Percentiles rank a stretch among this genome's conserved stretches.
Evolutionary conservation across 1,284 basidiomycete genomes (phyloP).

Genomic region (Phellopilus nigrolimitatus): DNA sequence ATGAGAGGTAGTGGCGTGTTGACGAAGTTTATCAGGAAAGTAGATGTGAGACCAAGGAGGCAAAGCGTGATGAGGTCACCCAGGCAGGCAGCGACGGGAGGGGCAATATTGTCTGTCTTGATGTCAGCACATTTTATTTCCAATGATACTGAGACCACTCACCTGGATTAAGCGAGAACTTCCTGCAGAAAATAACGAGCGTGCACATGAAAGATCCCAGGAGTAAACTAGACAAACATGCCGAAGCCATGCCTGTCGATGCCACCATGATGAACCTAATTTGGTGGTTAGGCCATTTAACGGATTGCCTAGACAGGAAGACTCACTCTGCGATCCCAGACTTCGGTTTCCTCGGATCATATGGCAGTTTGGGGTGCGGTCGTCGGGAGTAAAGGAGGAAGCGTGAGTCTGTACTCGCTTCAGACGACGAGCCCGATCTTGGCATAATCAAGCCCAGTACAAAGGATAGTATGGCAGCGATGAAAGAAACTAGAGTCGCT

Average conservation of each 20-base stretch:
- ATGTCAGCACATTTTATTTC: conserved; percentile 11
- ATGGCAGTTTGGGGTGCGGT: conserved; percentile 15
- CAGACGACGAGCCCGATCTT: conserved; percentile 14
- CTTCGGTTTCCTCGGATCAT: conserved; percentile 28
- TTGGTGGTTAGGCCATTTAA: neutral
- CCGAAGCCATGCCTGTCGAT: conserved; percentile 85
- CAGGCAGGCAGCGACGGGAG: conserved; percentile 87
- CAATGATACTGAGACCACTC: conserved; percentile 22
- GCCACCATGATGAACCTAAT: conserved; percentile 80
- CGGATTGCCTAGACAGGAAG: conserved; percentile 1
- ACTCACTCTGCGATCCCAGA: conserved; percentile 53
- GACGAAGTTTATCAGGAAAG: conserved; percentile 60
- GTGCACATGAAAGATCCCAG: conserved; percentile 93
- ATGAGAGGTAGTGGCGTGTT: conserved; percentile 63
- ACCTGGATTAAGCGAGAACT: conserved; percentile 82
- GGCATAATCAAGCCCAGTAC: conserved; percentile 62
- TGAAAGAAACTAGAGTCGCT: conserved; percentile 83
- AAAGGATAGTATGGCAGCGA: conserved; percentile 81
- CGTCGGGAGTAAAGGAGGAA: conserved; percentile 15
- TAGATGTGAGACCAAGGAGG: conserved; percentile 64
- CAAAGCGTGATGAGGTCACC: conserved; percentile 91
- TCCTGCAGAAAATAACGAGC: conserved; percentile 77
- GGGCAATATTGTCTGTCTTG: conserved; percentile 84
- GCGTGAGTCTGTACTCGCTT: neutral
- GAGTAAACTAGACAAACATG: conserved; percentile 73